Base-by-base conservation (phyloP, 495 filamentous ascomycete species). In the Margaritispora aquatica region DNA sequence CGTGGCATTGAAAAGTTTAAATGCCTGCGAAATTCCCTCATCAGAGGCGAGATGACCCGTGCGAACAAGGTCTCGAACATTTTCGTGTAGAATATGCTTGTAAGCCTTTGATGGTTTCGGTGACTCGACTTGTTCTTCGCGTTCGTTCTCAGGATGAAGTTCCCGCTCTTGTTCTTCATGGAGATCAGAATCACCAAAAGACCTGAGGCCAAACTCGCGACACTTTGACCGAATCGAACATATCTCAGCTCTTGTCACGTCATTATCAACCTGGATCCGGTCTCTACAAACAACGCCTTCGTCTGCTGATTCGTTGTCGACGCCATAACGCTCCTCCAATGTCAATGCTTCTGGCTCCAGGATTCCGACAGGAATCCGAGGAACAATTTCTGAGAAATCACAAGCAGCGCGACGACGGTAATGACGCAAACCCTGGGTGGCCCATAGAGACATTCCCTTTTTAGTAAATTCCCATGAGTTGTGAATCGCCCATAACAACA, bases 121-220 rank as follows among this genome's bases (percentile, higher is more conserved):
- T 2, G 71, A 63, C 61, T 87, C 64, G 0, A 83, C 63, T 34
- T 89, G 70, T 13, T 71, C 69, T 58, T 90, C 83, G 46, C 73
- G 70, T 61, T 89, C 80, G 23, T 81, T 73, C 59, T 90, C 85
- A 2, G 80, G 82, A 0, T 80, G 75, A 0, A 89, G 72, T 61
- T 91, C 85, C 0, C 86, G 76, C 66, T 90, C 87, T 54, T 88
- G 85, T 62, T 89, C 86, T 64, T 92, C 85, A 15, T 86, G 75
- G 1, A 88, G 70, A 0, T 70, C 66, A 0, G 75, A 72, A 1
- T 70, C 65, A 7, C 63, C 46, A 41, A 77, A 59, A 4, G 72
- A 49, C 0, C 68, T 24, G 8, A 69, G 64, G 0, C 67, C 69
- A 55, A 84, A 83, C 36, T 80, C 68, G 20, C 50, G 31, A 58